Evolutionary conservation across 805 yeast species (phyloP), one percentile per base, ranked within the genome.

Genomic region (Maudiozyma pseudohumilis): DNA sequence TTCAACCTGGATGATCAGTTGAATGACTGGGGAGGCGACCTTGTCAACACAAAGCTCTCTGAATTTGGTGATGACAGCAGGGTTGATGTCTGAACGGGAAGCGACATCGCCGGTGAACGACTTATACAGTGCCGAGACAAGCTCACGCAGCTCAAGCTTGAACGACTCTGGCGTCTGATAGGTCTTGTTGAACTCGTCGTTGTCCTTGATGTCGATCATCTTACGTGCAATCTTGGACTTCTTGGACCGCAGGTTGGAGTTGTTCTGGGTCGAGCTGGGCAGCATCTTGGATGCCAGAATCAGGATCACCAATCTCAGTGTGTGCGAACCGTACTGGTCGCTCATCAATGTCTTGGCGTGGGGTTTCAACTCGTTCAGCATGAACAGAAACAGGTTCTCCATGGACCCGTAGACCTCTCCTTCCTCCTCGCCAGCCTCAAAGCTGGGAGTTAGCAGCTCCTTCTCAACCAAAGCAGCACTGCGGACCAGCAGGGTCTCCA

Each of bases 271-370:
- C 0, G 87, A 63, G 4, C 88, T 77, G 13, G 95, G 92, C 38
- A 87, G 61, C 39, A 77, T 78, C 48, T 79, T 78, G 3, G 95
- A 96, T 2, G 92, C 68, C 24, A 86, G 58, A 11, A 87, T 71
- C 37, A 87, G 63, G 22, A 92, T 62, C 6, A 85, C 47, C 21
- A 86, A 63, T 52, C 96, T 70, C 37, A 92, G 61, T 6, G 83
- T 86, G 60, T 89, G 98, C 0, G 97, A 83, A 0, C 89, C 89
- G 53, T 89, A 89, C 49, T 75, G 83, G 50, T 89, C 88, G 8
- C 61, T 56, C 20, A 81, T 66, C 79, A 89, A 72, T 3, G 68
- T 63, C 34, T 62, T 63, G 39, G 80, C 46, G 44, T 73, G 66
- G 2, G 86, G 80, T 42, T 72, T 69, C 32, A 83, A 57, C 55